Evolutionary conservation across 1,284 basidiomycete species (phyloP).

Genomic region (Tylopilus sp.): DNA sequence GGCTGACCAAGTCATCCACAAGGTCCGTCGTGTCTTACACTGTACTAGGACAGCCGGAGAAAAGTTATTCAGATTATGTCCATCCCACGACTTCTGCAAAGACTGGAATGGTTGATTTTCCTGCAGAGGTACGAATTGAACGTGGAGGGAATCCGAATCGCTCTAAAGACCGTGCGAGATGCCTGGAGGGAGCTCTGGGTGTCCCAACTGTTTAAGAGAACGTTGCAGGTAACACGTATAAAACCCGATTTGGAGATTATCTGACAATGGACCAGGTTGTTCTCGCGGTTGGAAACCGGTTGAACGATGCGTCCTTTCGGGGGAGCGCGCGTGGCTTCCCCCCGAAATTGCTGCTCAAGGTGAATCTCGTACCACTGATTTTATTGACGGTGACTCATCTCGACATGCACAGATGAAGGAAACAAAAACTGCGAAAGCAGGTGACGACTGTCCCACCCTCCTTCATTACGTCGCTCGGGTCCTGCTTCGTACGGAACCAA

Average conservation of each 20-base stretch:
- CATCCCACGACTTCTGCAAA: constrained; percentile 80
- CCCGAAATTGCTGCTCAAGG: constrained; percentile 87
- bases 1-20: constrained; percentile 87
- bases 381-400: neutral
- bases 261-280: constrained; percentile 60
- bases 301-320: constrained; percentile 87
- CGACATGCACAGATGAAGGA: constrained; percentile 74
- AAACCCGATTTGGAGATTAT: constrained; percentile 2
- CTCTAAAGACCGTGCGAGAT: constrained; percentile 82
- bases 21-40: constrained; percentile 56
- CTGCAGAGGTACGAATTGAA: constrained; percentile 85
- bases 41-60: constrained; percentile 1
- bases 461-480: constrained; percentile 88
- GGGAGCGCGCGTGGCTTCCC: constrained; percentile 89
- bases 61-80: constrained; percentile 70
- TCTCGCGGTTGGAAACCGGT: constrained; percentile 81
- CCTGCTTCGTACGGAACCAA: constrained; percentile 76
- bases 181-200: constrained; percentile 80
- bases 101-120: constrained; percentile 88
- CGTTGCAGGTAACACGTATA: constrained; percentile 66
- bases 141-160: constrained; percentile 86
- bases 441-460: constrained; percentile 82
- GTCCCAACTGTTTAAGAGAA: constrained; percentile 75
- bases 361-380: constrained; percentile 37
- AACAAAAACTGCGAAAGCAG: constrained; percentile 80